Percentiles rank a stretch among this genome's conserved stretches.
These are phyloP conservation scores for Paragyromitra xinjiangensis DNA, from an alignment of 495 filamentous ascomycete genomes.

Conservation along the genomic window DNA sequence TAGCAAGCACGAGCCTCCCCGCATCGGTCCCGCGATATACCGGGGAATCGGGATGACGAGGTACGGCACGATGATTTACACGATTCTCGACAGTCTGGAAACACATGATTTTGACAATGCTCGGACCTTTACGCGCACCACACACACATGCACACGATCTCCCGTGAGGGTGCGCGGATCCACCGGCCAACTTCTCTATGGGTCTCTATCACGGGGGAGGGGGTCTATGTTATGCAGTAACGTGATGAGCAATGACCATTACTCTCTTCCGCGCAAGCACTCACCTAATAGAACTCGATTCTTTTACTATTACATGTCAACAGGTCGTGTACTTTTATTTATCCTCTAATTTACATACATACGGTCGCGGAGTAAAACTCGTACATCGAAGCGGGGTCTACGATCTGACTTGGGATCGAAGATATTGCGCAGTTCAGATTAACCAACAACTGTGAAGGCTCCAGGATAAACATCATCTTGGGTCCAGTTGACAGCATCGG, in stretches of 20 bases:
- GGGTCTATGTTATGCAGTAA: conserved; percentile 47
- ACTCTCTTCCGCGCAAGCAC: conserved; percentile 35
- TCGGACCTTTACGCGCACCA: conserved; percentile 50
- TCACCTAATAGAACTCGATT: conserved; percentile 37
- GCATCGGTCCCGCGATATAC: conserved; percentile 50
- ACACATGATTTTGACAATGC: conserved; percentile 46
- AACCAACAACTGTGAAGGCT: conserved; percentile 29
- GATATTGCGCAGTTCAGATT: conserved; percentile 42
- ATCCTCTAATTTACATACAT: conserved; percentile 43
- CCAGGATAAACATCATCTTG: conserved; percentile 46
- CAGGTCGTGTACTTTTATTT: conserved; percentile 35
- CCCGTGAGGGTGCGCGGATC: conserved; percentile 49
- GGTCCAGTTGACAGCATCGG: conserved; percentile 40
- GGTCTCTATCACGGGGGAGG: conserved; percentile 29
- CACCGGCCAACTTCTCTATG: conserved; percentile 31
- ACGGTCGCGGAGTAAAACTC: conserved; percentile 22
- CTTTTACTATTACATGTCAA: conserved; percentile 33
- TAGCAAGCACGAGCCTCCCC: conserved; percentile 49
- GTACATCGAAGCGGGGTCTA: conserved; percentile 49
- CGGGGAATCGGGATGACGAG: conserved; percentile 53
- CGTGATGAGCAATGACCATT: conserved; percentile 47
- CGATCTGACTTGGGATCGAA: conserved; percentile 47
- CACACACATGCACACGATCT: conserved; percentile 53
- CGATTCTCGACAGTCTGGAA: conserved; percentile 46
- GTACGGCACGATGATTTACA: conserved; percentile 52